Evolutionary conservation across 495 filamentous ascomycete species (phyloP).

Genomic region (Hypoxylon cercidicola): DNA sequence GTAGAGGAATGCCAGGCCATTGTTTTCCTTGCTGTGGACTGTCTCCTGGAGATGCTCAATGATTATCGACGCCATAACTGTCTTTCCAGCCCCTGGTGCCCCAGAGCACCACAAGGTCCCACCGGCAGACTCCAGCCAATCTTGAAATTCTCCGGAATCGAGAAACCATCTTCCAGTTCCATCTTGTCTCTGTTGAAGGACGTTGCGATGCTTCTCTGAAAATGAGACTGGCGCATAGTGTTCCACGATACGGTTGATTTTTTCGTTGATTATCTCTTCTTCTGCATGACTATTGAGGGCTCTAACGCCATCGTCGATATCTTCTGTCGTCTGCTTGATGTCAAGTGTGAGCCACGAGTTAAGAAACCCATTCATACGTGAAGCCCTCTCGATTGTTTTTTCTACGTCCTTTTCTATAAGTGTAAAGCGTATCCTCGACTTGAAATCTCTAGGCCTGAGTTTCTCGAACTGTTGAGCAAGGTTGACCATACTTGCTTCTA

Average conservation of each 20-base stretch:
- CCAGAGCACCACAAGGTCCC: constrained; percentile 51
- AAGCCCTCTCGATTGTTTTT: constrained; percentile 30
- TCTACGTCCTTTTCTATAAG: constrained; percentile 39
- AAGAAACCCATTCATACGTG: constrained; percentile 31
- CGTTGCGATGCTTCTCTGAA: constrained; percentile 47
- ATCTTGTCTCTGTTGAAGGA: constrained; percentile 45
- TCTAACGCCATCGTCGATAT: constrained; percentile 33
- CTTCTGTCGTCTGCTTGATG: constrained; percentile 26
- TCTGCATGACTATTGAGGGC: constrained; percentile 21
- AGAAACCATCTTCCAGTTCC: constrained; percentile 57
- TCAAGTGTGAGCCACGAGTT: constrained; percentile 37
- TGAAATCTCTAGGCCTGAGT: constrained; percentile 15
- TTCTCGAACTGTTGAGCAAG: constrained; percentile 30
- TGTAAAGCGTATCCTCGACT: constrained; percentile 23
- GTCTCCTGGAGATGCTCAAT: constrained; percentile 46
- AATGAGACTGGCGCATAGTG: constrained; percentile 40
- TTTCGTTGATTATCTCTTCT: constrained; percentile 23
- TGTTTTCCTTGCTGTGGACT: constrained; percentile 13
- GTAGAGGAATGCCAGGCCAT: constrained; percentile 55
- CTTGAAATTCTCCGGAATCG: constrained; percentile 46
- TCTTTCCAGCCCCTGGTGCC: constrained; percentile 53
- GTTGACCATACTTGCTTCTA: constrained; percentile 24
- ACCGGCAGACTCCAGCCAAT: constrained; percentile 45
- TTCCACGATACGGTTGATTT: constrained; percentile 33
- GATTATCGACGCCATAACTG: constrained; percentile 43